phyloP scores from a whole-genome alignment of 371 early-diverging fungal genomes.

The Actinomortierella ambigua region DNA sequence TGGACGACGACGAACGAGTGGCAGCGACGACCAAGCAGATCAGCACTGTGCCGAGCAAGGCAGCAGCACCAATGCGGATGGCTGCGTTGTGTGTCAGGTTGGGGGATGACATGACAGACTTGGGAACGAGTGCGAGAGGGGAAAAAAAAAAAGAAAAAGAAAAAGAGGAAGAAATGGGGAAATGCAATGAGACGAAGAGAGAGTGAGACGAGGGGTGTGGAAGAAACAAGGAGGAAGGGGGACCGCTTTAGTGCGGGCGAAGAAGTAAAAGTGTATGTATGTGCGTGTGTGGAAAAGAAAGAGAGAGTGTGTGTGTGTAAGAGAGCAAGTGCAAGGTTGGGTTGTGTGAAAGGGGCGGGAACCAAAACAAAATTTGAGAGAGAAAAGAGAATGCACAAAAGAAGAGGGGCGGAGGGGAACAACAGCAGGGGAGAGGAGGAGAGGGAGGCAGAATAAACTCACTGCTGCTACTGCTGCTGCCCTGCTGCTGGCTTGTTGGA shows the following conservation, averaged over 20 bases:
- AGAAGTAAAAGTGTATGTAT: too few relatives aligned
- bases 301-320: too few relatives aligned
- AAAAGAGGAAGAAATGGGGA: too few relatives aligned
- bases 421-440: too few relatives aligned
- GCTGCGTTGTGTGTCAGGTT: conserved; percentile 27
- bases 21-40: conserved; percentile 28
- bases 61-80: conserved; percentile 36
- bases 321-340: too few relatives aligned
- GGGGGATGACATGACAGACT: conserved; percentile 6
- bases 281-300: too few relatives aligned
- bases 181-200: too few relatives aligned
- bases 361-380: neutral
- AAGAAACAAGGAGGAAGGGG: neutral
- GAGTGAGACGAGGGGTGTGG: neutral
- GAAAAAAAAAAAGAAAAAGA: neutral
- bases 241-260: too few relatives aligned
- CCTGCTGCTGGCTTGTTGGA: too few relatives aligned
- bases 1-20: conserved; percentile 8
- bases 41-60: conserved; percentile 23
- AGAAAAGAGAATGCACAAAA: neutral
- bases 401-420: neutral
- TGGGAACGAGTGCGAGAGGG: neutral
- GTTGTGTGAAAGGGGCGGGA: too few relatives aligned
- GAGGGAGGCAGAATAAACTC: too few relatives aligned
- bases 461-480: too few relatives aligned